Conservation (phyloP, 305 asterid genomes). For the Solanum hybrid region DNA sequence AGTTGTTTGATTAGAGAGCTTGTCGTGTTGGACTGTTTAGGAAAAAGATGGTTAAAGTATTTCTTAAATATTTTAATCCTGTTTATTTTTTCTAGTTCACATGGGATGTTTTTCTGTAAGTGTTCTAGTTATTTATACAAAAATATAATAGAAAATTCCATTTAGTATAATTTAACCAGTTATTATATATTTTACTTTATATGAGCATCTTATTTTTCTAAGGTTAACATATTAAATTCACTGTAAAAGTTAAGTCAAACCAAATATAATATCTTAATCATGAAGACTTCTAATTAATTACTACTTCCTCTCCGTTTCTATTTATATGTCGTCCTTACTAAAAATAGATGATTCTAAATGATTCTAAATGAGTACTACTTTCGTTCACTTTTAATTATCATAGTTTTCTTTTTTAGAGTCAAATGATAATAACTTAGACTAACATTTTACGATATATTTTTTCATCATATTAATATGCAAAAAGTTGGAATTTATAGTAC, state of each 20-base stretch:
- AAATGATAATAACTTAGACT: too few relatives aligned
- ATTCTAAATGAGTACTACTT: not conserved
- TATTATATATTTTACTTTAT: not conserved
- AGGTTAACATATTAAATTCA: not conserved
- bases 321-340: too few relatives aligned
- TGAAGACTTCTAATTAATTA: not conserved
- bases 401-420: too few relatives aligned
- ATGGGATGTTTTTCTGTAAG: conserved; percentile 20
- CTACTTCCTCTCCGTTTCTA: not conserved
- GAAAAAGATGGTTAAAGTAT: not conserved
- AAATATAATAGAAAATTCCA: not conserved
- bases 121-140: not conserved
- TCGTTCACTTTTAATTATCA: too few relatives aligned
- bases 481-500: too few relatives aligned
- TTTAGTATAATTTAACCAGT: not conserved
- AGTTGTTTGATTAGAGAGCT: not conserved
- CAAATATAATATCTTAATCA: not conserved
- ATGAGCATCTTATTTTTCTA: not conserved
- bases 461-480: too few relatives aligned
- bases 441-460: too few relatives aligned
- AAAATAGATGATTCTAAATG: too few relatives aligned
- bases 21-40: not conserved
- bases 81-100: conserved; percentile 8
- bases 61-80: conserved; percentile 4
- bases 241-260: not conserved